Evolutionary conservation across 2,329 filamentous ascomycete genomes (phyloP), one percentile per base, ranked within the genome.

Genomic region (Albifimbria verrucaria): DNA sequence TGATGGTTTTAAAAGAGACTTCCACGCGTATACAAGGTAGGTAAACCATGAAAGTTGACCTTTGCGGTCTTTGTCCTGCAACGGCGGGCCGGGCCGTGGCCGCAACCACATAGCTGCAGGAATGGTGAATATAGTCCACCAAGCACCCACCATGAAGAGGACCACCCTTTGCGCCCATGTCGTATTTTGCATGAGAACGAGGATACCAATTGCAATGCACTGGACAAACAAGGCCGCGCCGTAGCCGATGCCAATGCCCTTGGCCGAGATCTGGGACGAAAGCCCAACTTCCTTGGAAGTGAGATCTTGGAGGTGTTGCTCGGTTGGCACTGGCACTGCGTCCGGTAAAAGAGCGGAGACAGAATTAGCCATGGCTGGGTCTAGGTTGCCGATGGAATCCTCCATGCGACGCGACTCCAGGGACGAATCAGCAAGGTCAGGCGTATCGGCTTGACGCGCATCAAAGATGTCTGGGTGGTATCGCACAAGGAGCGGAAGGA

Each of bases 171-270:
- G 85, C 0, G 91, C 90, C 76, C 92, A 92, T 0, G 88, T 92
- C 4, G 89, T 89, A 55, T 90, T 92, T 36, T 84, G 80, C 66
- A 90, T 83, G 2, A 77, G 72, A 39, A 92, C 78, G 3, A 97
- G 81, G 41, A 97, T 81, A 48, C 89, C 71, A 55, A 97, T 93
- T 49, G 88, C 86, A 2, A 91, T 66, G 55, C 90, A 88, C 68
- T 97, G 94, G 11, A 97, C 77, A 53, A 95, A 83, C 1, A 97
- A 79, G 0, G 90, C 91, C 1, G 92, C 92, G 36, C 88, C 85
- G 67, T 99, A 99, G 12, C 94, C 94, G 56, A 96, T 96, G 1
- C 92, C 93, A 50, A 97, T 93, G 11, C 94, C 94, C 63, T 88
- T 89, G 2, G 92, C 90, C 0, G 93, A 97, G 57, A 99, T 95